These are phyloP conservation scores for Pisolithus thermaeus DNA, from an alignment of 1,284 basidiomycete genomes.

Conservation along the genomic window DNA sequence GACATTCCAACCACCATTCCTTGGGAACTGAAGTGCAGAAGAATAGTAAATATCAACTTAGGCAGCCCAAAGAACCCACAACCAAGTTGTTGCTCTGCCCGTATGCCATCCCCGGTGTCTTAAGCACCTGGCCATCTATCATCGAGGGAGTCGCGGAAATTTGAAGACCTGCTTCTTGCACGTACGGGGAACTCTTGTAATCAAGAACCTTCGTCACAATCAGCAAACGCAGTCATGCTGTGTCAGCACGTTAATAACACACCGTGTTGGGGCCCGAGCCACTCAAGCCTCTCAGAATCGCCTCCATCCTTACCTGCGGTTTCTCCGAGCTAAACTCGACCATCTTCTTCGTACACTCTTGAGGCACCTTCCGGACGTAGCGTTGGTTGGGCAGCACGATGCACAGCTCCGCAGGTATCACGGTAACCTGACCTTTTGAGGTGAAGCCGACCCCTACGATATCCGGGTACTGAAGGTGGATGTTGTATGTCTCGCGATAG, in stretches of 20 bases:
- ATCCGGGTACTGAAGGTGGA: conserved; percentile 27
- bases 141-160: conserved; percentile 22
- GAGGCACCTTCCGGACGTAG: conserved; percentile 33
- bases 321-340: conserved; percentile 36
- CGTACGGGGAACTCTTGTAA: conserved; percentile 30
- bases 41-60: background rate
- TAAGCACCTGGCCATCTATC: conserved; percentile 31
- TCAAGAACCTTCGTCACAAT: conserved; percentile 17
- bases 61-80: conserved; percentile 7
- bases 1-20: conserved; percentile 37
- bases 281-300: conserved; percentile 21
- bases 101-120: conserved; percentile 31
- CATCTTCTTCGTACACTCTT: conserved; percentile 31
- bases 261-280: conserved; percentile 17
- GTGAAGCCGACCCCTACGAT: conserved; percentile 33
- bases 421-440: conserved; percentile 15
- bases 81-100: conserved; percentile 1
- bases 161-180: conserved; percentile 31
- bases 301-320: conserved; percentile 28
- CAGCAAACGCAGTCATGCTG: background rate
- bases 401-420: conserved; percentile 41
- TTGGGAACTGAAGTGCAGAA: conserved; percentile 17
- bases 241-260: conserved; percentile 2
- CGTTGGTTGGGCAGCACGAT: conserved; percentile 32
- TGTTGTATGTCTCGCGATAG: conserved; percentile 28